Evolutionary conservation across 768 basidiomycete genomes (phyloP).

Genomic region (Calocybe cyanea): DNA sequence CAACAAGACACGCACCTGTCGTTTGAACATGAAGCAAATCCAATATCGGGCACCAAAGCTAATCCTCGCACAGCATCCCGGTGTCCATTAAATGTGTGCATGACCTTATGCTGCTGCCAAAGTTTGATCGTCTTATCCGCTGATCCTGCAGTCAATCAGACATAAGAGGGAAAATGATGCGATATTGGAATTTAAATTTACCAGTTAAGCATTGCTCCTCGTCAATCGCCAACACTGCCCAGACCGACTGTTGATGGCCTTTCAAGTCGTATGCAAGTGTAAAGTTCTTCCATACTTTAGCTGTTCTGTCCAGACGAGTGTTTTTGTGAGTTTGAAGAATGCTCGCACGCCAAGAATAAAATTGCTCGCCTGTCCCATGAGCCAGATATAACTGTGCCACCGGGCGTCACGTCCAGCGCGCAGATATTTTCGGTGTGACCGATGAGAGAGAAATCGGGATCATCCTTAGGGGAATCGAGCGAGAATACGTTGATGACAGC

Average conservation of each 20-base stretch:
- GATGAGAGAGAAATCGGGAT: slow-evolving; percentile 78
- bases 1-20: slow-evolving; percentile 61
- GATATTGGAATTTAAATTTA: slow-evolving; percentile 24
- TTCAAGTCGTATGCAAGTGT: slow-evolving; percentile 66
- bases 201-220: slow-evolving; percentile 81
- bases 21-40: slow-evolving; percentile 94
- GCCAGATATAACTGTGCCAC: slow-evolving; percentile 83
- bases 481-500: slow-evolving; percentile 82
- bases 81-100: slow-evolving; percentile 82
- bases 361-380: slow-evolving; percentile 90
- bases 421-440: slow-evolving; percentile 94
- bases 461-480: slow-evolving; percentile 50
- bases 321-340: neutral
- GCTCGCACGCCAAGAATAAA: neutral
- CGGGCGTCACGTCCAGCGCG: slow-evolving; percentile 64
- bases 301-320: slow-evolving; percentile 56
- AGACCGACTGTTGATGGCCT: slow-evolving; percentile 89
- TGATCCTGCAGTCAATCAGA: slow-evolving; percentile 52
- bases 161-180: slow-evolving; percentile 2
- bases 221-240: slow-evolving; percentile 83
- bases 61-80: slow-evolving; percentile 89
- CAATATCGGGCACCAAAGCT: slow-evolving; percentile 74
- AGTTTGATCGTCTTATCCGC: slow-evolving; percentile 94
- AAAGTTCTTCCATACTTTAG: slow-evolving; percentile 90
- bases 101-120: slow-evolving; percentile 72